phyloP scores from a whole-genome alignment of 2,329 filamentous ascomycete genomes.

The Colletotrichum viniferum region DNA sequence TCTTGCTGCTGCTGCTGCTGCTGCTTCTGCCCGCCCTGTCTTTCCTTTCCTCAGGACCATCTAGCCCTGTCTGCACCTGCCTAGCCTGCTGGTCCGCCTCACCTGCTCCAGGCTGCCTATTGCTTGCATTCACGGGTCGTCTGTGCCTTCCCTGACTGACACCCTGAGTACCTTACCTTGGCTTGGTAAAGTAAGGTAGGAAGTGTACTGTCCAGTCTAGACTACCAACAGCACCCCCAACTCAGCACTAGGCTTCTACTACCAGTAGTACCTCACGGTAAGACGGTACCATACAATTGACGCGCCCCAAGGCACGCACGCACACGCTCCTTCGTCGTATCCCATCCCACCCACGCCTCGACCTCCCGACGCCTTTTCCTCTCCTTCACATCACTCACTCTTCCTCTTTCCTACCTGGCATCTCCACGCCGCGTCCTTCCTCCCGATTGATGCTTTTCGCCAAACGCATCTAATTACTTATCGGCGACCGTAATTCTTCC shows the following conservation, averaged over 20 bases:
- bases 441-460: background rate
- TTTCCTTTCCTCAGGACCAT: background rate
- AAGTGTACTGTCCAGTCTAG: background rate
- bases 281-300: background rate
- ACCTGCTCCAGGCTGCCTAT: background rate
- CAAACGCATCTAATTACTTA: background rate
- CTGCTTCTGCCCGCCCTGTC: background rate
- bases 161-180: background rate
- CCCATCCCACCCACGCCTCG: background rate
- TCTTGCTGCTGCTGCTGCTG: background rate
- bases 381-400: slow-evolving; percentile 12
- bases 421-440: background rate
- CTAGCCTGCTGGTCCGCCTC: background rate
- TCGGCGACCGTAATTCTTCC: slow-evolving; percentile 6
- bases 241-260: background rate
- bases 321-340: background rate
- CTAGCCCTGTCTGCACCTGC: background rate
- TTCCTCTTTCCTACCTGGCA: slow-evolving; percentile 13
- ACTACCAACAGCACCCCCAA: background rate
- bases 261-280: background rate
- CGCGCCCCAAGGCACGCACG: background rate
- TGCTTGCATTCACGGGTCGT: background rate
- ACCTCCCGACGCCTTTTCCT: slow-evolving; percentile 3
- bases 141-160: background rate
- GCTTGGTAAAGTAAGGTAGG: background rate